Percentiles rank a stretch among this genome's conserved stretches.
Evolutionary conservation across 179 eudicot genomes (phyloP).

Genomic region (Amaranthus tricolor): DNA sequence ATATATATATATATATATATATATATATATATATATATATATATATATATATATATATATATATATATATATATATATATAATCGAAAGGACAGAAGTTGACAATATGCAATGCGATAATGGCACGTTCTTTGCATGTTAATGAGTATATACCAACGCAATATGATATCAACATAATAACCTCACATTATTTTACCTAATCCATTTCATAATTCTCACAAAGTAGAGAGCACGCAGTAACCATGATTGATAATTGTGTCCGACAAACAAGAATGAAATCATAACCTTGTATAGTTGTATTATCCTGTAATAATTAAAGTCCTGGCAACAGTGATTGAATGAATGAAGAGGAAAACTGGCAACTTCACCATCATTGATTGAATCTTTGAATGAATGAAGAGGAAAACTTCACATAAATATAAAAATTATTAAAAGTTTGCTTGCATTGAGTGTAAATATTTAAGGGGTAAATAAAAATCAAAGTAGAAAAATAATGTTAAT

Average conservation of each 20-base stretch:
- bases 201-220: neutral
- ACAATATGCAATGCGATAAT: too few species aligned
- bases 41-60: too few species aligned
- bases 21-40: too few species aligned
- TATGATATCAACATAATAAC: neutral
- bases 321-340: neutral
- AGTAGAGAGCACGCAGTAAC: neutral
- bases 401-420: neutral
- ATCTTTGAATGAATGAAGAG: constrained; percentile 12
- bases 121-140: too few species aligned
- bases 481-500: too few species aligned
- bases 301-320: too few species aligned
- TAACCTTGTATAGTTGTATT: neutral
- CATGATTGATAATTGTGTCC: constrained; percentile 2
- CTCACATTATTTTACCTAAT: neutral
- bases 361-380: constrained; percentile 2
- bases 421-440: too few species aligned
- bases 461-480: too few species aligned
- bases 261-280: constrained; percentile 4
- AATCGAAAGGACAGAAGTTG: too few species aligned
- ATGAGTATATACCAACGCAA: neutral
- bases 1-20: too few species aligned
- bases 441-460: too few species aligned
- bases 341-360: neutral
- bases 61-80: too few species aligned